These are phyloP conservation scores for Alisma plantagoaquatica DNA, from an alignment of 106 monocot genomes.

Conservation along the genomic window DNA sequence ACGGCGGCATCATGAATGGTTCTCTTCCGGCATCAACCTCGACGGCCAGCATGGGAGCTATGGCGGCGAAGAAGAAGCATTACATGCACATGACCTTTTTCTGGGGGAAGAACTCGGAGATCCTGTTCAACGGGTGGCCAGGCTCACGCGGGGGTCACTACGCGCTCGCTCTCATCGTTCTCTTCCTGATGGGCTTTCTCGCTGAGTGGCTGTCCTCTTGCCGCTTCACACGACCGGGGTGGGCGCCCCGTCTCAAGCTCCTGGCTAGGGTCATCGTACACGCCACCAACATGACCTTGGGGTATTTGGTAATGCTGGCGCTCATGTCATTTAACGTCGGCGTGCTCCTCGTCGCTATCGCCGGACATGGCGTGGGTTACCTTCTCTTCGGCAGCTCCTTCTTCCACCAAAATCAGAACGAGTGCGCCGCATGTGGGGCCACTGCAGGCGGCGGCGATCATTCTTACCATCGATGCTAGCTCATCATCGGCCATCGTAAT, in stretches of 20 bases:
- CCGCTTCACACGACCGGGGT: slow-evolving; percentile 33
- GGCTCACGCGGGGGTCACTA: slow-evolving; percentile 50
- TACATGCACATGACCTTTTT: slow-evolving; percentile 60
- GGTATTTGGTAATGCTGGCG: slow-evolving; percentile 14
- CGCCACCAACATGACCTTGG: slow-evolving; percentile 2
- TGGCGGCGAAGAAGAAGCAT: too few relatives aligned
- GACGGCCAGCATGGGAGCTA: too few relatives aligned
- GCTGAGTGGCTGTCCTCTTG: slow-evolving; percentile 60
- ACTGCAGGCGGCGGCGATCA: too few relatives aligned
- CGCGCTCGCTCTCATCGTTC: slow-evolving; percentile 49
- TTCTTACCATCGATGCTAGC: too few relatives aligned
- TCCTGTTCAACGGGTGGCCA: slow-evolving; percentile 75
- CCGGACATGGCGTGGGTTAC: slow-evolving; percentile 10
- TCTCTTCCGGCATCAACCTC: too few relatives aligned
- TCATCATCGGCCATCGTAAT: too few relatives aligned
- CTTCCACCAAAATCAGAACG: too few relatives aligned
- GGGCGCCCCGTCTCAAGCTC: neutral
- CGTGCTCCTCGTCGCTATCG: slow-evolving; percentile 10
- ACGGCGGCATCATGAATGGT: too few relatives aligned
- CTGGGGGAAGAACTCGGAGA: slow-evolving; percentile 67
- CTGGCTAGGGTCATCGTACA: slow-evolving; percentile 8
- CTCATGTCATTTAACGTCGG: slow-evolving; percentile 21
- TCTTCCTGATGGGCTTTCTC: slow-evolving; percentile 55
- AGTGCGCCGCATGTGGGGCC: too few relatives aligned
- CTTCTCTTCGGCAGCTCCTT: neutral